Evolutionary conservation across 352 stramenopile species (phyloP), one percentile per base, ranked within the genome.

Genomic region (Plasmopara viticola): DNA sequence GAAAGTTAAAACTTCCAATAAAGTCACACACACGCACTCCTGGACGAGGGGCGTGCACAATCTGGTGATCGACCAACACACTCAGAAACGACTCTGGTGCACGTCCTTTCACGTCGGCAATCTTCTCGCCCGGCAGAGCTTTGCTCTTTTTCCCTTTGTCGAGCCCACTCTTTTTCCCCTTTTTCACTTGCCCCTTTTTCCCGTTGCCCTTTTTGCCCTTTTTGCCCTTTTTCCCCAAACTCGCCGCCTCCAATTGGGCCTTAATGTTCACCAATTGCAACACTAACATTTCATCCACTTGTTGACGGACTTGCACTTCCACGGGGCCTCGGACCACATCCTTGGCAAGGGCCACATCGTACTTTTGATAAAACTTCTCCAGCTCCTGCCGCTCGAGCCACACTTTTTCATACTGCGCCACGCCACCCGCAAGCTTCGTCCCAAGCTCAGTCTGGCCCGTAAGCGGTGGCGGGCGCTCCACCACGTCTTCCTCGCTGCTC

Each of bases 191-290:
- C 9, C 68, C 63, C 33, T 87, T 77, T 41, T 84, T 84, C 13
- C 62, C 70, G 49, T 73, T 74, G 14, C 69, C 75, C 30, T 81
- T 84, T 30, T 71, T 72, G 0, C 76, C 78, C 44, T 96, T 85
- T 45, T 87, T 96, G 6, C 72, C 77, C 29, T 90, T 94, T 53
- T 91, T 93, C 8, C 70, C 69, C 6, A 63, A 66, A 1, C 80
- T 76, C 9, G 78, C 83, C 0, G 80, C 78, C 31, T 87, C 80
- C 6, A 96, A 68, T 61, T 96, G 85, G 33, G 80, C 66, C 55
- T 97, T 97, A 64, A 97, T 96, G 74, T 98, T 98, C 29, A 87
- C 75, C 15, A 98, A 78, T 54, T 96, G 94, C 38, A 94, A 69
- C n/a, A 96, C 70, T 14, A 98, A 68, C 77, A 97, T 96, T 51